Base-by-base conservation (phyloP, 1,284 basidiomycete genomes). In the Naganishia sp. region DNA sequence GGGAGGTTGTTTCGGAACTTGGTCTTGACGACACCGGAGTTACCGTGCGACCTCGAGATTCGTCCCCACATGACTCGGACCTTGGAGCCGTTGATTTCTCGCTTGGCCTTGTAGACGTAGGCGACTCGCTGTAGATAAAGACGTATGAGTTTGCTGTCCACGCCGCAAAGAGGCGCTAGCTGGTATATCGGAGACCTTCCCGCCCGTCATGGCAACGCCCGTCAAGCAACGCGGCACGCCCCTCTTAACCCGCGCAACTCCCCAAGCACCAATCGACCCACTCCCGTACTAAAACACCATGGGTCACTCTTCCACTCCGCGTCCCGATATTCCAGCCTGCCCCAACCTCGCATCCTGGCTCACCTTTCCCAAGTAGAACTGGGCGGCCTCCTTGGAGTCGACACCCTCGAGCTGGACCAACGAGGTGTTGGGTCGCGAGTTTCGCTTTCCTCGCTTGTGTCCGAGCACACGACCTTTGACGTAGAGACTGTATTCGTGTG, bases 361-460 rank as follows among this genome's bases (percentile, higher is more conserved):
- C 74, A 96, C 93, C 90, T 99, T 99, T 81, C 95, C 96, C 71
- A 98, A 87, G 86, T 99, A 99, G 83, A 94, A 95, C 81, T 94
- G 90, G 63, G 94, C 92, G 76, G 96, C 94, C 84, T 96, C 88
- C 83, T 93, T 91, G 76, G 84, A 88, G 75, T 88, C 87, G 67
- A 98, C 94, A 80, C 95, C 95, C 84, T 99, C 95, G 79, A 99
- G 93, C 83, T 95, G 92, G 79, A 99, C 83, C 76, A 99, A 88
- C 68, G 93, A 92, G 72, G 94, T 96, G 86, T 95, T 95, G 79
- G 93, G 93, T 79, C 88, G 86, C 72, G 90, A 86, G 86, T 96
- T 97, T 81, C 92, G 89, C 86, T 98, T 98, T 75, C 91, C 93
- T 75, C 96, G 92, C 86, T 98, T 95, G 90, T 96, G 92, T 75